phyloP scores from a whole-genome alignment of 202 grass and related monocot genomes.

The Setaria italica region DNA sequence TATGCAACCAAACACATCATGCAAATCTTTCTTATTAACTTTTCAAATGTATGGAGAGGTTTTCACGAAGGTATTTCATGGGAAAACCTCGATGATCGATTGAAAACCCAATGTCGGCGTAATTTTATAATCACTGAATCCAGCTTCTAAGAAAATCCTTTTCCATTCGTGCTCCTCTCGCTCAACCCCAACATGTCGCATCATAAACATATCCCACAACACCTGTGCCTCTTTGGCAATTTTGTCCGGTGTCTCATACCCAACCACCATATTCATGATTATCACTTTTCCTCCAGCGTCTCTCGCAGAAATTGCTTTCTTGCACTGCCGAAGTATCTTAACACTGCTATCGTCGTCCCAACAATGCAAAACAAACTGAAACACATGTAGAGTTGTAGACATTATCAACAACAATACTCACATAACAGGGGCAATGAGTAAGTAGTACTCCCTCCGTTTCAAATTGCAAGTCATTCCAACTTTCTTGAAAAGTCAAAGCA shows the following conservation, averaged over 20 bases:
- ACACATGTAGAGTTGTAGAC: too few relatives aligned
- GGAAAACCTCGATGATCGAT: neutral
- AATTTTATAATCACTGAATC: neutral
- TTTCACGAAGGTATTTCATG: neutral
- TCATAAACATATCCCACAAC: neutral
- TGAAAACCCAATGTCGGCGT: neutral
- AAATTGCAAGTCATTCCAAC: too few relatives aligned
- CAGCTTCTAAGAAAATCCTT: neutral
- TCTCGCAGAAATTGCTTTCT: slow-evolving; percentile 1
- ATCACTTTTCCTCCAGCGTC: slow-evolving; percentile 25
- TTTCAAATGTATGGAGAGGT: too few relatives aligned
- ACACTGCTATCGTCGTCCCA: neutral
- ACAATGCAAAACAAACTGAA: neutral
- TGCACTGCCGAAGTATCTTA: slow-evolving; percentile 4
- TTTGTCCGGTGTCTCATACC: neutral
- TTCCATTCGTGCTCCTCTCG: neutral
- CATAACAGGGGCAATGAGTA: too few relatives aligned
- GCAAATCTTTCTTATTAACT: too few relatives aligned
- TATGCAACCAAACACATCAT: too few relatives aligned
- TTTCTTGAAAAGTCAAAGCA: too few relatives aligned
- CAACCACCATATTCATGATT: neutral
- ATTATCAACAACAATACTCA: too few relatives aligned
- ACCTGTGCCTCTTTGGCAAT: neutral
- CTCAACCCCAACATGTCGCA: neutral
- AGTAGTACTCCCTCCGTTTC: too few relatives aligned